Conservation (phyloP, 2,329 filamentous ascomycete genomes). For the Claviceps humidiphila region DNA sequence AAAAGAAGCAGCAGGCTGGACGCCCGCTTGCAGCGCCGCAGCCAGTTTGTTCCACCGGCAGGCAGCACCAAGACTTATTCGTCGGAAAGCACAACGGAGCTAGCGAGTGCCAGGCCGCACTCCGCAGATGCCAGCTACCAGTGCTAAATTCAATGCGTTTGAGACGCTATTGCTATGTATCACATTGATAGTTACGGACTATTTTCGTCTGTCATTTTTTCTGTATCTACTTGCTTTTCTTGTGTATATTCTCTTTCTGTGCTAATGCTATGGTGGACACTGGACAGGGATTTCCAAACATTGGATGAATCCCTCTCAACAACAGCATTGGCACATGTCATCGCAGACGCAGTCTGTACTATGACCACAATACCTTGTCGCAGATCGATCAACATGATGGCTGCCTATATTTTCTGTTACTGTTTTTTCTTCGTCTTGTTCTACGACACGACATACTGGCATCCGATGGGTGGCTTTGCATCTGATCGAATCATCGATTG, state of each 20-base stretch:
- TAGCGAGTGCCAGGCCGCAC: conserved; percentile 26
- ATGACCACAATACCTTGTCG: background rate
- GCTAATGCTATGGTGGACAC: too few relatives aligned
- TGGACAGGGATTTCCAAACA: background rate
- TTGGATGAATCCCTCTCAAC: background rate
- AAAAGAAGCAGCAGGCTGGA: background rate
- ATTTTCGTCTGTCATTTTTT: background rate
- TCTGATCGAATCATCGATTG: background rate
- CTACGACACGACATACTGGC: background rate
- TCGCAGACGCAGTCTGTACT: background rate
- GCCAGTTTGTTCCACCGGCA: conserved; percentile 19
- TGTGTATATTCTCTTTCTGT: background rate
- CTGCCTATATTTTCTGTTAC: background rate
- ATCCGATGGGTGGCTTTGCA: background rate
- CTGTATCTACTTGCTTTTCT: background rate
- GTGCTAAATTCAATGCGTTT: background rate
- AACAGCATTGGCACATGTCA: background rate
- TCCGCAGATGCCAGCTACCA: conserved; percentile 19
- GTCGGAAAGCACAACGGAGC: conserved; percentile 38
- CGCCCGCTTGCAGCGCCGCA: background rate
- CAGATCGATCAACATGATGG: background rate
- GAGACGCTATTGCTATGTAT: background rate
- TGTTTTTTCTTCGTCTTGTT: background rate
- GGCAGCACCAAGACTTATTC: conserved; percentile 25
- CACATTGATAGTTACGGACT: background rate